Evolutionary conservation across 768 basidiomycete species (phyloP).

Genomic region (Boletus bicolor): DNA sequence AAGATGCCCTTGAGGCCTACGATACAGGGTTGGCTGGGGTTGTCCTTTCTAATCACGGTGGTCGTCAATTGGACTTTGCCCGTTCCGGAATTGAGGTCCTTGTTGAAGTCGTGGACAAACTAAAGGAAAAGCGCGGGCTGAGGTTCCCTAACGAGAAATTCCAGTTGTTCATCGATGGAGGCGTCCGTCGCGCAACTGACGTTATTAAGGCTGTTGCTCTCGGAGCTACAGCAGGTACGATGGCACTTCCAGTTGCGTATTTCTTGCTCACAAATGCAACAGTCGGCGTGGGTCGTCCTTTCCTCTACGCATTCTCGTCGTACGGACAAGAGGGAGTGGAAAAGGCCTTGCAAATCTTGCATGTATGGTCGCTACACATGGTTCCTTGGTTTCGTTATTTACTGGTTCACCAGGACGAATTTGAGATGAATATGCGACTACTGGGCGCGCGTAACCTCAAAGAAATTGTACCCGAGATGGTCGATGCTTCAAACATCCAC

Average conservation of each 20-base stretch:
- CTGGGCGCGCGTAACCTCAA: conserved; percentile 78
- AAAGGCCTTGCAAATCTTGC: conserved; percentile 73
- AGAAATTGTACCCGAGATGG: conserved; percentile 86
- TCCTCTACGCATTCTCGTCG: conserved; percentile 83
- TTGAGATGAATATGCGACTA: conserved; percentile 96
- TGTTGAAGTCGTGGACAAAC: conserved; percentile 74
- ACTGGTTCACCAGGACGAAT: conserved; percentile 68
- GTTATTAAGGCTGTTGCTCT: conserved; percentile 85
- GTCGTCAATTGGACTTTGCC: conserved; percentile 73
- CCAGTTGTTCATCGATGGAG: conserved; percentile 91
- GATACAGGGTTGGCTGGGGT: conserved; percentile 71
- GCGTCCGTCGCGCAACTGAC: conserved; percentile 87
- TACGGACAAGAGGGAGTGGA: conserved; percentile 90
- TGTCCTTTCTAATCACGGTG: conserved; percentile 87
- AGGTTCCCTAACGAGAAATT: conserved; percentile 77
- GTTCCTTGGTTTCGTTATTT: not conserved
- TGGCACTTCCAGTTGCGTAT: not conserved
- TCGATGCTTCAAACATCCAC: conserved; percentile 72
- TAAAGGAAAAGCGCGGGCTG: conserved; percentile 63
- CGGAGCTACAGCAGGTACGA: conserved; percentile 78
- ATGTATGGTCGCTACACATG: conserved; percentile 39
- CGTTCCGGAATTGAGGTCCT: conserved; percentile 90
- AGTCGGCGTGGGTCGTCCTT: conserved; percentile 85
- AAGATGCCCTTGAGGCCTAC: conserved; percentile 85
- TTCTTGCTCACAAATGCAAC: conserved; percentile 8